Percentiles rank a stretch among this genome's conserved stretches.
These are phyloP conservation scores for Fomitopsis palustris DNA, from an alignment of 1,284 basidiomycete genomes.

Conservation along the genomic window DNA sequence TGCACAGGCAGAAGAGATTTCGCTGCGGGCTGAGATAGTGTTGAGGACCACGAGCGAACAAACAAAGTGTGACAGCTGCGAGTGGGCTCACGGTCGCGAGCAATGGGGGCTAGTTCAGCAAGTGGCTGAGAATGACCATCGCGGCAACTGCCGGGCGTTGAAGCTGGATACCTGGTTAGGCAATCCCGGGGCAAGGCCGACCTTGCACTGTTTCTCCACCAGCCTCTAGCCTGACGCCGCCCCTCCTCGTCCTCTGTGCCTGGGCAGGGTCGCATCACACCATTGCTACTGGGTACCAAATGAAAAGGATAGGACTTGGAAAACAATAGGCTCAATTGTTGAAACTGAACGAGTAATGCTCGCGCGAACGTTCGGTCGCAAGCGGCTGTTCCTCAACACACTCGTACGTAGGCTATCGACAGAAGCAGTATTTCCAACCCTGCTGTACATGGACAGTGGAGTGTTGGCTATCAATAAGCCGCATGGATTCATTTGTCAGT, in stretches of 20 bases:
- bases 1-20: too few species aligned
- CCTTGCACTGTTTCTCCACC: too few species aligned
- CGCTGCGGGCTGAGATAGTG: too few species aligned
- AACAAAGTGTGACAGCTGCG: not conserved
- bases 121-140: not conserved
- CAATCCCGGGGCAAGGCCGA: not conserved
- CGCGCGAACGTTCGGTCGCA: not conserved
- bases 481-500: slow-evolving; percentile 53
- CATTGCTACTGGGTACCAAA: too few species aligned
- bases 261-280: too few species aligned
- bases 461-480: slow-evolving; percentile 64
- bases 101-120: too few species aligned
- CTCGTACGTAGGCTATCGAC: not conserved
- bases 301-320: too few species aligned
- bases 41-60: too few species aligned
- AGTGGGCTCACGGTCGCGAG: too few species aligned
- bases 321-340: not conserved
- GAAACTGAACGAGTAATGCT: not conserved
- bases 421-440: not conserved
- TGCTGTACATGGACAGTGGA: slow-evolving; percentile 50
- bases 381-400: not conserved
- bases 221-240: too few species aligned
- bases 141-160: not conserved
- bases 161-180: not conserved
- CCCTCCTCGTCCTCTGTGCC: too few species aligned